A percentile compares a stretch with the other conserved stretches of the same genome.
Conservation (phyloP, 768 basidiomycete genomes). For the Pisolithus marmoratus region DNA sequence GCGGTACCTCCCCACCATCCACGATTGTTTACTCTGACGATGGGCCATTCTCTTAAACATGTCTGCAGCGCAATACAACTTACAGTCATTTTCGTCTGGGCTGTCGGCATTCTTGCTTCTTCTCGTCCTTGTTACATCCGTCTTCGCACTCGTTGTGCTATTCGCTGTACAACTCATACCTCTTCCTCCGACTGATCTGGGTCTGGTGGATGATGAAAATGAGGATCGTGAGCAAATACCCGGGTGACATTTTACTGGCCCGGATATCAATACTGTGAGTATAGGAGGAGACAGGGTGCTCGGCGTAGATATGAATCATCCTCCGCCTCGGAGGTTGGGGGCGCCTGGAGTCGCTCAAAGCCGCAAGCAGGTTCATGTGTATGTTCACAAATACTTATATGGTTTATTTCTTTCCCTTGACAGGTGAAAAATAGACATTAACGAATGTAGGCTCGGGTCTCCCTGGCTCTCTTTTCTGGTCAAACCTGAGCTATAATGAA, state of each 20-base stretch:
- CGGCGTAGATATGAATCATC: too few relatives aligned
- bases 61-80: conserved; percentile 56
- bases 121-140: conserved; percentile 64
- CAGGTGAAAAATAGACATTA: conserved; percentile 50
- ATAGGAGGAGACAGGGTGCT: neutral
- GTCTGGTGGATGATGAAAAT: conserved; percentile 24
- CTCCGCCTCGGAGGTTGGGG: neutral
- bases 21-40: too few relatives aligned
- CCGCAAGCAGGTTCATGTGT: conserved; percentile 71
- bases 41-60: neutral
- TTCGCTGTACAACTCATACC: conserved; percentile 67
- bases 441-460: conserved; percentile 77
- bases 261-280: neutral
- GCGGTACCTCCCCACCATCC: too few relatives aligned
- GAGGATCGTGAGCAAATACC: neutral
- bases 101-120: conserved; percentile 78
- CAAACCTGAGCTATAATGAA: conserved; percentile 59
- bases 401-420: neutral
- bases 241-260: neutral
- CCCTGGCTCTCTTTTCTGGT: conserved; percentile 60
- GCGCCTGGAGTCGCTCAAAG: neutral
- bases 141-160: conserved; percentile 69
- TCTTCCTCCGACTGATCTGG: conserved; percentile 17
- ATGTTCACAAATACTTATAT: conserved; percentile 14
- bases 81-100: conserved; percentile 70